Conservation (phyloP, 1,139 yeast species). For the Candida smagusa region DNA sequence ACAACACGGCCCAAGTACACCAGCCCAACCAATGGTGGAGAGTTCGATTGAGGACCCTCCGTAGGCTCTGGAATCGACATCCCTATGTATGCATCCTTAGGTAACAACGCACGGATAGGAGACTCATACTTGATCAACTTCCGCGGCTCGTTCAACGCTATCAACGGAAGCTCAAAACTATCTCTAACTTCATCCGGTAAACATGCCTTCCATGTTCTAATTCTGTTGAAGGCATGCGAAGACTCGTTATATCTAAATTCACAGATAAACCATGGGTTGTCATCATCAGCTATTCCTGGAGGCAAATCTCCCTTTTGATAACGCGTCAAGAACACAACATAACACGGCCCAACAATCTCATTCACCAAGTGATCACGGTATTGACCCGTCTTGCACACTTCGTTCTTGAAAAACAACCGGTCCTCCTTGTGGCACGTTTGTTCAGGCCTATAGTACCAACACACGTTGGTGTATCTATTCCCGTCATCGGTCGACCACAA, state of each 20-base stretch:
- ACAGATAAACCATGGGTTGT: constrained; percentile 88
- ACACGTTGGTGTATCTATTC: constrained; percentile 83
- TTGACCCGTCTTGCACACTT: constrained; percentile 95
- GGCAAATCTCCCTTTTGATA: constrained; percentile 94
- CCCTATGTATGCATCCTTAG: constrained; percentile 65
- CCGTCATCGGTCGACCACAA: constrained; percentile 88
- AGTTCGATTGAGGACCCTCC: constrained; percentile 66
- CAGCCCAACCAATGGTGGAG: constrained; percentile 92
- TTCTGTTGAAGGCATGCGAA: constrained; percentile 86
- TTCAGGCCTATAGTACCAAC: constrained; percentile 98
- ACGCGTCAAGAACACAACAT: constrained; percentile 89
- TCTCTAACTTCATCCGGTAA: constrained; percentile 94
- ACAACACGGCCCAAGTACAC: constrained; percentile 76
- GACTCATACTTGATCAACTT: constrained; percentile 74
- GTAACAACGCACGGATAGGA: constrained; percentile 75
- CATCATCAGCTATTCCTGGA: constrained; percentile 54
- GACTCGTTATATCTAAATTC: constrained; percentile 91
- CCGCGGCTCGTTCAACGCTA: constrained; percentile 51
- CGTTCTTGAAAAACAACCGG: constrained; percentile 84
- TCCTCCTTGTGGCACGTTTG: constrained; percentile 95
- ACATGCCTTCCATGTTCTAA: constrained; percentile 98
- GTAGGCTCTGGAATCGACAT: constrained; percentile 84
- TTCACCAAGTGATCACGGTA: constrained; percentile 89
- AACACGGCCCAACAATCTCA: constrained; percentile 90
- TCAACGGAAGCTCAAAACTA: constrained; percentile 75